Percentiles rank a stretch among this genome's conserved stretches.
These are phyloP conservation scores for Microbotryum lychnidis-dioicae DNA, from an alignment of 1,284 basidiomycete genomes.

Conservation along the genomic window DNA sequence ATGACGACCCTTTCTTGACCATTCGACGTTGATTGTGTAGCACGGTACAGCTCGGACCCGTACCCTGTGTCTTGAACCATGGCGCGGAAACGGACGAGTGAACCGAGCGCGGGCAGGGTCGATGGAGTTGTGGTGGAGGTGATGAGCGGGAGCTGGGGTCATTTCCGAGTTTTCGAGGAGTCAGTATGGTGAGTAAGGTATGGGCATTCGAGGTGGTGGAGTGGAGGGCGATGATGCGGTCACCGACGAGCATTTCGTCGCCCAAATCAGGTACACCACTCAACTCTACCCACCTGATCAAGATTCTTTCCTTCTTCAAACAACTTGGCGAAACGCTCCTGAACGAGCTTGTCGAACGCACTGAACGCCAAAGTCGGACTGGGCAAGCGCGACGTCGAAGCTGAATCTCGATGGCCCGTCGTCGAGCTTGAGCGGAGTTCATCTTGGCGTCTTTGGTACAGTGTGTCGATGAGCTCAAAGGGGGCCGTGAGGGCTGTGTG, in stretches of 20 bases:
- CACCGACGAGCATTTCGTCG: too few species aligned
- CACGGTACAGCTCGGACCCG: slow-evolving; percentile 38
- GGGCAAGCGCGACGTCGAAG: too few species aligned
- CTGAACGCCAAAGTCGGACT: slow-evolving; percentile 9
- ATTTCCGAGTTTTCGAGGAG: too few species aligned
- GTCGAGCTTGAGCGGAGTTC: too few species aligned
- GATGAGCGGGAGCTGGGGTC: slow-evolving; percentile 10
- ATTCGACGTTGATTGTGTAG: slow-evolving; percentile 1
- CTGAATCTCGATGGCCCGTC: too few species aligned
- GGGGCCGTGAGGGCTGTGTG: slow-evolving; percentile 18
- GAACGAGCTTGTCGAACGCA: slow-evolving; percentile 19
- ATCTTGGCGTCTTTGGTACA: slow-evolving; percentile 3
- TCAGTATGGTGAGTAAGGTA: too few species aligned
- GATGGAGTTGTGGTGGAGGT: slow-evolving; percentile 10
- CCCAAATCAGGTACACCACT: too few species aligned
- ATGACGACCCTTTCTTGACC: slow-evolving; percentile 24
- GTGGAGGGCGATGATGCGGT: too few species aligned
- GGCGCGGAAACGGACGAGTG: slow-evolving; percentile 38
- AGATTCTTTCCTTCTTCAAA: not conserved
- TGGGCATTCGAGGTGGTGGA: too few species aligned
- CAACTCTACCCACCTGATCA: slow-evolving; percentile 9
- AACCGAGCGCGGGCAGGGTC: slow-evolving; percentile 8
- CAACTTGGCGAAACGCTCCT: slow-evolving; percentile 6
- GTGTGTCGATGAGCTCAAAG: slow-evolving; percentile 7
- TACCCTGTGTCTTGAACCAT: slow-evolving; percentile 42